These are phyloP conservation scores for Vicia faba DNA, from an alignment of 306 rosid genomes.

Conservation along the genomic window DNA sequence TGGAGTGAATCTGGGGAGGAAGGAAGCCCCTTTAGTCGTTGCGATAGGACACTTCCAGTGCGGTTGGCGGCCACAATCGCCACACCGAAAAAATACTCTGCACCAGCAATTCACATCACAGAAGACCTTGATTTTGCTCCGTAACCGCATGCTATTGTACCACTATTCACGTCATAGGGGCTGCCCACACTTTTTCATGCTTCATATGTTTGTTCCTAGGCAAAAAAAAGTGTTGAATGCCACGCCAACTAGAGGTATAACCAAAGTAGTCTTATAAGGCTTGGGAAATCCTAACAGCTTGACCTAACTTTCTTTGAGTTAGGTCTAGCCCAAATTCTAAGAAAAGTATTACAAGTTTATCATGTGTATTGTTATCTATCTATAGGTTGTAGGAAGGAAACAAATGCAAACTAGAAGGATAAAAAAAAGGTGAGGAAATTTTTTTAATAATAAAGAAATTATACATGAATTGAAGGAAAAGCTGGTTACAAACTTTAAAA, in stretches of 20 bases:
- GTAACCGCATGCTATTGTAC: not conserved
- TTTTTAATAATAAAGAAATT: constrained; percentile 5
- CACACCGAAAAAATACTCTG: not conserved
- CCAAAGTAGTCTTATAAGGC: constrained; percentile 1
- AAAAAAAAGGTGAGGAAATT: not conserved
- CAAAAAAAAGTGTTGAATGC: not conserved
- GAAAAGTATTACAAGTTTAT: constrained; percentile 4
- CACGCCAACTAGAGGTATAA: not conserved
- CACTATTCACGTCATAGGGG: not conserved
- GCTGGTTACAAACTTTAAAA: constrained; percentile 19
- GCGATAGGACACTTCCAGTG: not conserved
- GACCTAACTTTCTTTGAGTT: not conserved
- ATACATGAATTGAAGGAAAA: not conserved
- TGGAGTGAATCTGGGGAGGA: not conserved
- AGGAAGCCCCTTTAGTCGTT: not conserved
- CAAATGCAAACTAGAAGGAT: constrained; percentile 22
- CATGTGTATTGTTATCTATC: constrained; percentile 3
- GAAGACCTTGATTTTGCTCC: not conserved
- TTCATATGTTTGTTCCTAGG: not conserved
- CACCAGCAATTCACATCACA: not conserved
- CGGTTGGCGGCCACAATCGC: not conserved
- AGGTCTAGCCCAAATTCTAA: constrained; percentile 1
- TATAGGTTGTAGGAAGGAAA: constrained; percentile 29
- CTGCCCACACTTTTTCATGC: not conserved
- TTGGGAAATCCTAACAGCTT: constrained; percentile 4